Evolutionary conservation across 202 grass and related monocot species (phyloP), one percentile per base, ranked within the genome.

Genomic region (Bolboschoenoplectus hybrid): DNA sequence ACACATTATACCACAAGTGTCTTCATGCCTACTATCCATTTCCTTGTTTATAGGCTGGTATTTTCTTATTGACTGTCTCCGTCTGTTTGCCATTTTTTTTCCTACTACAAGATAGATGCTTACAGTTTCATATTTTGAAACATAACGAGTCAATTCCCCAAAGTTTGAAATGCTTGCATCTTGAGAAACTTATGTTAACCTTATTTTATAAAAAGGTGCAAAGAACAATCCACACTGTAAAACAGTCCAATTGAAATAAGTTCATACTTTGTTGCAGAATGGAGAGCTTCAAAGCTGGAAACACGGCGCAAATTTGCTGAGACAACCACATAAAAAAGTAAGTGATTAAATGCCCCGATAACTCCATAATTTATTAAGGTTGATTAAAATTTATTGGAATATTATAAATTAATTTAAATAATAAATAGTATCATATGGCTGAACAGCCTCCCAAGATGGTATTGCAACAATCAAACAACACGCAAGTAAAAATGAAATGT

Each of bases 251-350:
- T 19, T n/a, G 34, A 34, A 58, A 79, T 79, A 43, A 61, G 14
- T 7, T 77, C 92, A 82, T 93, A 99, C 97, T 99, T 99, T 64
- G 85, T 93, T 87, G 97, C 92, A 65, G 93, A 99, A 19, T 91
- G 92, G 62, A 99, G 92, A 89, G 93, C 93, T 91, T 99, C 92
- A 84, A 97, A 94, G 66, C 97, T 99, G 77, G 91, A 95, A 74
- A 91, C 66, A 64, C 89, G 93, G 19, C 91, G 93, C 43, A 99
- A 87, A 83, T 99, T 99, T 89, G 93, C 97, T 99, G 93, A 90
- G 95, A 93, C 73, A 71, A 84, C 2, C 8, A 82, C 47, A 38
- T 2, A 49, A 82, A 13, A 36, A 51, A 36, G 38, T 65, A 34
- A 57, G 52, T 60, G 13, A 79, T 41, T 14, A 9, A 40, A 41